Conservation (phyloP, 2,329 filamentous ascomycete species). For the Penicillium sp. region DNA sequence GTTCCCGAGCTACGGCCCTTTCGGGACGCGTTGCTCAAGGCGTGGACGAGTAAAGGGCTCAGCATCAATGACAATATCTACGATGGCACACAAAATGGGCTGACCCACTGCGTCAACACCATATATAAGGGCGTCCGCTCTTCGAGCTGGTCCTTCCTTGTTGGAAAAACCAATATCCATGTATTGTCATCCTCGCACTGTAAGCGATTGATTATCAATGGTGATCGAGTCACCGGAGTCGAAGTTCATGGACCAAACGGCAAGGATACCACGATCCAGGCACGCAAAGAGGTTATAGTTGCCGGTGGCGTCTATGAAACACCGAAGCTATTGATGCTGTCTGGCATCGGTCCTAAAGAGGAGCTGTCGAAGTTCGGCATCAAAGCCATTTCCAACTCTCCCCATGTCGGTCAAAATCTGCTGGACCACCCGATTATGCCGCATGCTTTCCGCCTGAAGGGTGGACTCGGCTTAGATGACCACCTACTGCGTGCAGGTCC, state of each 20-base stretch:
- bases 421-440: slow-evolving; percentile 42
- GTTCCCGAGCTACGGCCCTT: slow-evolving; percentile 55
- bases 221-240: not conserved
- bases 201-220: slow-evolving; percentile 54
- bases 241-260: not conserved
- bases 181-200: slow-evolving; percentile 50
- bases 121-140: slow-evolving; percentile 59
- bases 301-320: slow-evolving; percentile 53
- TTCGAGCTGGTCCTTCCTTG: slow-evolving; percentile 52
- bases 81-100: slow-evolving; percentile 54
- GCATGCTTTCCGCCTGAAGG: slow-evolving; percentile 43
- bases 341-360: slow-evolving; percentile 44
- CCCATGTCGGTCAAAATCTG: slow-evolving; percentile 27
- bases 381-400: slow-evolving; percentile 27
- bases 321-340: slow-evolving; percentile 53
- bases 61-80: slow-evolving; percentile 54
- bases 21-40: slow-evolving; percentile 41
- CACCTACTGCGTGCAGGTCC: slow-evolving; percentile 39
- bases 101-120: slow-evolving; percentile 54
- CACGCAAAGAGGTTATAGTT: slow-evolving; percentile 49
- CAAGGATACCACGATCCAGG: slow-evolving; percentile 43
- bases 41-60: slow-evolving; percentile 56
- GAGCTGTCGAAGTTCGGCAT: slow-evolving; percentile 20
- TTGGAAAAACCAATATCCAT: slow-evolving; percentile 55
- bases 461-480: slow-evolving; percentile 41